Conservation (phyloP, 495 filamentous ascomycete species). For the Pseudoneurospora amorphoporcata region DNA sequence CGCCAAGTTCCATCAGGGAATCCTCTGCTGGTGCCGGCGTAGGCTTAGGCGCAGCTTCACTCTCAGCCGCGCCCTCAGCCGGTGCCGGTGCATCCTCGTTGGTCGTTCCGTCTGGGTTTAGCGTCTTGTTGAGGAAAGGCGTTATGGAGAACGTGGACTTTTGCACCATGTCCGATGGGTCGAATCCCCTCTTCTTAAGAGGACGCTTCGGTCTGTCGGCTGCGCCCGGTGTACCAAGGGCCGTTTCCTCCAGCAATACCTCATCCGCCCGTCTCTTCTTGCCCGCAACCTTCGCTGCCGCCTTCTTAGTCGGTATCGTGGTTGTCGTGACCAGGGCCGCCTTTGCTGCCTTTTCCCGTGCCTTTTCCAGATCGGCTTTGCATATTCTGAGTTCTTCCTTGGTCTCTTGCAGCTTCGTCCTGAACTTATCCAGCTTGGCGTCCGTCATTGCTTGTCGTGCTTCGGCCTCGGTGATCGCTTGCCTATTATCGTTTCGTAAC, state of each 20-base stretch:
- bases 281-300: slow-evolving; percentile 21
- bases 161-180: slow-evolving; percentile 55
- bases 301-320: slow-evolving; percentile 25
- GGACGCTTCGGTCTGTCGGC: slow-evolving; percentile 24
- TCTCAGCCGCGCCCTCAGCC: not conserved
- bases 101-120: slow-evolving; percentile 26
- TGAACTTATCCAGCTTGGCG: slow-evolving; percentile 55
- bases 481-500: slow-evolving; percentile 25
- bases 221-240: slow-evolving; percentile 28
- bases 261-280: slow-evolving; percentile 31
- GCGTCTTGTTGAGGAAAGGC: slow-evolving; percentile 75
- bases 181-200: slow-evolving; percentile 41
- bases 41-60: slow-evolving; percentile 1
- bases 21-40: slow-evolving; percentile 5
- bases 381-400: slow-evolving; percentile 61
- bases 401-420: slow-evolving; percentile 52
- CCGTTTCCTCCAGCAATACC: slow-evolving; percentile 20
- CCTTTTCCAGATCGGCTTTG: slow-evolving; percentile 34
- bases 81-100: not conserved
- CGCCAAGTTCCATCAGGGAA: slow-evolving; percentile 4
- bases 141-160: slow-evolving; percentile 91
- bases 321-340: slow-evolving; percentile 13
- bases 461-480: slow-evolving; percentile 39
- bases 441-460: slow-evolving; percentile 49
- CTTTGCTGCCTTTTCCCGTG: slow-evolving; percentile 16